A percentile compares a stretch with the other conserved stretches of the same genome.
These are phyloP conservation scores for Aureobasidium zeae DNA, from an alignment of 2,329 filamentous ascomycete genomes.

Conservation along the genomic window DNA sequence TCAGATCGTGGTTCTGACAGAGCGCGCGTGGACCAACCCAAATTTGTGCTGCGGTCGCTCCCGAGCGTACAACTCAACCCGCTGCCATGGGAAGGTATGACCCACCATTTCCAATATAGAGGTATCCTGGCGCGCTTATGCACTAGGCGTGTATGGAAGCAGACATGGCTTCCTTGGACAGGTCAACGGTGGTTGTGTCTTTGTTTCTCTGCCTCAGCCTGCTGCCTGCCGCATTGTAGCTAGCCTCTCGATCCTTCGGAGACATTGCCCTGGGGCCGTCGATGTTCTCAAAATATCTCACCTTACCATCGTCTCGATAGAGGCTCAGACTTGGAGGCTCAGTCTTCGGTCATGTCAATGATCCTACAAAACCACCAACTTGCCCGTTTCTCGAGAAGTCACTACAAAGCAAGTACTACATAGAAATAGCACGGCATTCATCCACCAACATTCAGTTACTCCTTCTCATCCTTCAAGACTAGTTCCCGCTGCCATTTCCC, in stretches of 20 bases:
- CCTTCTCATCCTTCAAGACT: background rate
- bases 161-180: background rate
- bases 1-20: constrained; percentile 14
- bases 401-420: constrained; percentile 9
- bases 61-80: constrained; percentile 3
- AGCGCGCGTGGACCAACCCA: constrained; percentile 8
- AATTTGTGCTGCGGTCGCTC: constrained; percentile 10
- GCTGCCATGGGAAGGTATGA: constrained; percentile 7
- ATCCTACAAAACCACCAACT: constrained; percentile 13
- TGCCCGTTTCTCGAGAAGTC: constrained; percentile 4
- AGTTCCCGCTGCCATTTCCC: background rate
- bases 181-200: constrained; percentile 10
- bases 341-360: constrained; percentile 5
- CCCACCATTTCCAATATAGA: constrained; percentile 13
- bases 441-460: constrained; percentile 11
- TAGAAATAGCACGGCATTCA: constrained; percentile 1
- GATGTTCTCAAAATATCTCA: constrained; percentile 15
- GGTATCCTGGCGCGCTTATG: constrained; percentile 14
- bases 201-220: constrained; percentile 1
- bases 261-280: constrained; percentile 7
- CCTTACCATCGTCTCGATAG: constrained; percentile 8
- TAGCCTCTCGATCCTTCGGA: constrained; percentile 12
- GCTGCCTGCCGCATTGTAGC: constrained; percentile 8
- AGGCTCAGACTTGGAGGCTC: constrained; percentile 15
- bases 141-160: constrained; percentile 12